phyloP scores from a whole-genome alignment of 2,329 filamentous ascomycete species.

The Aspergillus udagawae region DNA sequence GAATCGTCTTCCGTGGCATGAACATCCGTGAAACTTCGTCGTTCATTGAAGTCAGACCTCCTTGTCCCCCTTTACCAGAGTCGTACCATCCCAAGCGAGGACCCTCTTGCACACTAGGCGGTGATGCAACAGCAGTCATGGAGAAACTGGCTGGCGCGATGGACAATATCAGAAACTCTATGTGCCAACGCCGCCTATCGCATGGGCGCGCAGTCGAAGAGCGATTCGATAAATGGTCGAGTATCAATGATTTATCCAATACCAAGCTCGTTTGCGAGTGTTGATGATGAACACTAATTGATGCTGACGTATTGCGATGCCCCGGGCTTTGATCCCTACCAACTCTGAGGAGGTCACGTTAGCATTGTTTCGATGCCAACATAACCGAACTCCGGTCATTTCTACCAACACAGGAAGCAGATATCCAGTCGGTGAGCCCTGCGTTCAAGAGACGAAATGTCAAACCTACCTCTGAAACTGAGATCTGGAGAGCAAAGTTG shows the following conservation, averaged over 20 bases:
- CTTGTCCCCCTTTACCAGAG: slow-evolving; percentile 54
- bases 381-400: slow-evolving; percentile 10
- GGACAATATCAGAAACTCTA: slow-evolving; percentile 11
- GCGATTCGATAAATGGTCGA: slow-evolving; percentile 2
- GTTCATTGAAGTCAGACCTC: slow-evolving; percentile 67
- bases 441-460: not conserved
- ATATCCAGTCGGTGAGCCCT: slow-evolving; percentile 2
- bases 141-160: slow-evolving; percentile 26
- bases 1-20: slow-evolving; percentile 79
- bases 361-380: slow-evolving; percentile 21
- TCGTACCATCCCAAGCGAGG: slow-evolving; percentile 59
- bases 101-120: slow-evolving; percentile 59
- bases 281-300: not conserved
- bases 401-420: not conserved
- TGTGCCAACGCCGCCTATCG: slow-evolving; percentile 9
- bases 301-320: not conserved
- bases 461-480: slow-evolving; percentile 15
- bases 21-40: slow-evolving; percentile 87
- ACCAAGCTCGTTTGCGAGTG: not conserved
- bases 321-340: slow-evolving; percentile 10
- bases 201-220: slow-evolving; percentile 9
- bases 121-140: slow-evolving; percentile 66
- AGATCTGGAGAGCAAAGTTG: slow-evolving; percentile 10
- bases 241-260: not conserved
- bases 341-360: slow-evolving; percentile 30